Conservation (phyloP, 2,329 filamentous ascomycete species). For the Colletotrichum tofieldiae region DNA sequence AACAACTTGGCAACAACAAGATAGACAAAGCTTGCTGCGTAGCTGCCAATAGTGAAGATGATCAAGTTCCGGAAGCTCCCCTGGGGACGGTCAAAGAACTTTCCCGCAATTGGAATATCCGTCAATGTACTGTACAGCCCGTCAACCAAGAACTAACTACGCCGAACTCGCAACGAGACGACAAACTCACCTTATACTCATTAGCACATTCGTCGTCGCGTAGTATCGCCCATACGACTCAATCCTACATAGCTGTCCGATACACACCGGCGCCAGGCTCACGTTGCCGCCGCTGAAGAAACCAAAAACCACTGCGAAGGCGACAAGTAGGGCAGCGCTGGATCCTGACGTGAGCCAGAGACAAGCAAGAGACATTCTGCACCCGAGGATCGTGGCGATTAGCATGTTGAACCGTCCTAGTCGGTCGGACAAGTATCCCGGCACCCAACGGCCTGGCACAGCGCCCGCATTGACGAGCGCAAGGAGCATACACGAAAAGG, state of each 20-base stretch:
- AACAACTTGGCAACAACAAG: not conserved
- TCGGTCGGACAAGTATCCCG: conserved; percentile 77
- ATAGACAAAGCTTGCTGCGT: conserved; percentile 58
- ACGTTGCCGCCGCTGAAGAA: conserved; percentile 81
- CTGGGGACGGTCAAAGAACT: conserved; percentile 61
- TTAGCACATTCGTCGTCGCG: conserved; percentile 73
- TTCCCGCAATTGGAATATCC: conserved; percentile 71
- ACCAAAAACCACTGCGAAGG: conserved; percentile 77
- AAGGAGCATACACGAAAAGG: conserved; percentile 70
- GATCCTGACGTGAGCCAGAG: conserved; percentile 72
- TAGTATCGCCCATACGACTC: conserved; percentile 79
- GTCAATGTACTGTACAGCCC: conserved; percentile 54
- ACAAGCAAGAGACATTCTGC: conserved; percentile 65
- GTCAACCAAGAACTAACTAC: conserved; percentile 62
- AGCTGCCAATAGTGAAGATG: conserved; percentile 65
- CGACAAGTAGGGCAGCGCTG: conserved; percentile 65
- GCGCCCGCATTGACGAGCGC: conserved; percentile 80
- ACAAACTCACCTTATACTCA: too few species aligned
- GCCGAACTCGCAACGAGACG: conserved; percentile 62
- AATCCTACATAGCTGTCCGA: conserved; percentile 79
- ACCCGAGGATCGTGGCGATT: conserved; percentile 67
- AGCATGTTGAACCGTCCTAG: conserved; percentile 80
- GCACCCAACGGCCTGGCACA: conserved; percentile 77
- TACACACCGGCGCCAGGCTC: conserved; percentile 78
- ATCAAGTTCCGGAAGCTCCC: conserved; percentile 69